A percentile compares a stretch with the other conserved stretches of the same genome.
Evolutionary conservation across 1,284 basidiomycete genomes (phyloP).

Genomic region (Ganoderma sinense): DNA sequence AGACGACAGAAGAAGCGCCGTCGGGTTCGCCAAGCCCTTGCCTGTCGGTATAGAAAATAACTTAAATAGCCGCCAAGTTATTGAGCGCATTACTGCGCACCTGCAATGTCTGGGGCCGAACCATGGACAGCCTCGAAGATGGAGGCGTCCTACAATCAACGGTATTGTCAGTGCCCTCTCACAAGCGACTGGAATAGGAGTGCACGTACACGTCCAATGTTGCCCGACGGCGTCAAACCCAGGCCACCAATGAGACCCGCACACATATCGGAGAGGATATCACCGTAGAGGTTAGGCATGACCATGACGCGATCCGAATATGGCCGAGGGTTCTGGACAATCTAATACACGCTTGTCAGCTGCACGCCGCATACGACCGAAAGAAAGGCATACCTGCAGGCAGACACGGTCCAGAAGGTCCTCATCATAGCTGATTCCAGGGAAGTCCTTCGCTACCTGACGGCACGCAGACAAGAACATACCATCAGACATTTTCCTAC

Average conservation of each 20-base stretch:
- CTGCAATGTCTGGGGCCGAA: constrained; percentile 90
- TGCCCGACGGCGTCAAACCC: constrained; percentile 97
- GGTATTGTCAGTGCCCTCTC: constrained; percentile 19
- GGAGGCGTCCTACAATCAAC: constrained; percentile 82
- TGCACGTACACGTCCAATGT: constrained; percentile 87
- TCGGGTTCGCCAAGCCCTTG: constrained; percentile 97
- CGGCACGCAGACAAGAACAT: constrained; percentile 99
- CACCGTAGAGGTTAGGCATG: constrained; percentile 99
- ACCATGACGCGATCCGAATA: constrained; percentile 99
- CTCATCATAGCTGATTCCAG: constrained; percentile 94
- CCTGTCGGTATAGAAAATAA: constrained; percentile 51
- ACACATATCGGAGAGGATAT: constrained; percentile 99
- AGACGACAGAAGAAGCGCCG: constrained; percentile 92
- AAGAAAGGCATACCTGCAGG: constrained; percentile 68
- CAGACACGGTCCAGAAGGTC: constrained; percentile 98
- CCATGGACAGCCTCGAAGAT: constrained; percentile 99
- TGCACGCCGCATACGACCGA: background rate
- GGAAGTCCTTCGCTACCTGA: constrained; percentile 96
- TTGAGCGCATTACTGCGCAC: constrained; percentile 43
- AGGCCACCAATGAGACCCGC: constrained; percentile 98
- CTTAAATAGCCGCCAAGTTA: background rate
- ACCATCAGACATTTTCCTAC: constrained; percentile 98
- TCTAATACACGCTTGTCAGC: constrained; percentile 47
- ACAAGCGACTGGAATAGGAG: constrained; percentile 2
- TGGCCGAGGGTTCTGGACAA: constrained; percentile 93